Base-by-base conservation (phyloP, 768 basidiomycete genomes). In the Tulasnella calospora region DNA sequence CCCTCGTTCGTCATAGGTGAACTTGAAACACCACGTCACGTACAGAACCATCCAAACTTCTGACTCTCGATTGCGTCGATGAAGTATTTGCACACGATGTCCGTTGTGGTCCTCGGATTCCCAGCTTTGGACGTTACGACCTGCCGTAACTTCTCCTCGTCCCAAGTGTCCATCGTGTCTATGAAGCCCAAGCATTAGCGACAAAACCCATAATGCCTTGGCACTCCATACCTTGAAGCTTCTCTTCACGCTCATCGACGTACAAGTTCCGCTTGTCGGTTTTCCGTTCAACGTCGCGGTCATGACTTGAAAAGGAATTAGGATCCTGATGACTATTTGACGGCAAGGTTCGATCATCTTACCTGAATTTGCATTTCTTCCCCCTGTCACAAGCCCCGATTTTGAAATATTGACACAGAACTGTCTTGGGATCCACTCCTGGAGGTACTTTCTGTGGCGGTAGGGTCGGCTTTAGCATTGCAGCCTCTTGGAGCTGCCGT, bases 121-220 rank as follows among this genome's bases (percentile, higher is more conserved):
- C 96, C 96, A 80, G 90, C 88, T 84, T 95, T 96, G 13, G 92
- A 92, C 23, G 90, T 81, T 0, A 99, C 94, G 77, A 99, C 98
- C n/a, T 86, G 90, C 51, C 90, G 88, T 78, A 99, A 86, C 85
- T 98, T 98, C 82, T 92, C 95, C 79, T 99, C 94, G 85, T 98
- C 95, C 98, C 98, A 99, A 80, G 87, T 90, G 81, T 98, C 96
- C 98, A 99, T 99, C 15, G 95, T 96, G 85, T 99, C 96, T 96
- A 80, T 57, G 46, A 69, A 78, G 40, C 2, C 17, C 44, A 1
- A 46, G 38, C 46, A 40, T 38, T 9, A 13, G 41, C 38, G 46
- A 85, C 89, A 36, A n/a, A 73, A 69, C 73, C 38, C 69, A 47
- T 27, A 9, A 41, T 55, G 75, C 51, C 21, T 80, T 33, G 2